Conservation (phyloP, 805 yeast species). For the Pichia manshurica region DNA sequence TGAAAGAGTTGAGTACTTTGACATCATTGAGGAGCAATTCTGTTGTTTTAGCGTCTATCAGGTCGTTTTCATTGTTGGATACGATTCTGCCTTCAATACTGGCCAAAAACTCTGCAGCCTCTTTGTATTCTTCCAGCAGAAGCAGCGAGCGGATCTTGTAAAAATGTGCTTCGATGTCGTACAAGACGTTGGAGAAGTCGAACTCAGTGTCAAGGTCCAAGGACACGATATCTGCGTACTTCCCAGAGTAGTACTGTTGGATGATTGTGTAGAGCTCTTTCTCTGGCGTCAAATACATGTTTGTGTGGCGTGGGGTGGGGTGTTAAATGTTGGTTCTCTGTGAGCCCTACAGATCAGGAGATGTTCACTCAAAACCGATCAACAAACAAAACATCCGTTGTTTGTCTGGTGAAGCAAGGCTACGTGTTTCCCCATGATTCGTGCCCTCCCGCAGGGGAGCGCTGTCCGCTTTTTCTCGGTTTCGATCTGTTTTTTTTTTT, state of each 20-base stretch:
- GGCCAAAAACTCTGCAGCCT: not conserved
- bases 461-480: no score
- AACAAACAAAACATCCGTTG: no score
- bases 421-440: no score
- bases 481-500: no score
- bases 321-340: no score
- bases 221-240: conserved; percentile 18
- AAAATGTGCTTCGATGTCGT: conserved; percentile 23
- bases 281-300: conserved; percentile 20
- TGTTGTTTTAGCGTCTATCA: conserved; percentile 8
- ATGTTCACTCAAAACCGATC: not conserved
- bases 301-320: not conserved
- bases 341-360: no score
- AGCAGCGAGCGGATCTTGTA: conserved; percentile 21
- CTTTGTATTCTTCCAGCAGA: not conserved
- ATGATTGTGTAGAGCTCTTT: conserved; percentile 27
- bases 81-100: not conserved
- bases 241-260: conserved; percentile 27
- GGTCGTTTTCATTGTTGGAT: not conserved
- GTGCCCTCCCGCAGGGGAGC: no score
- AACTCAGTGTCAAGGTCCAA: conserved; percentile 21
- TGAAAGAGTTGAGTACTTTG: conserved; percentile 1
- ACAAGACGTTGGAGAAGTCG: conserved; percentile 23
- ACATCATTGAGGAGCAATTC: conserved; percentile 3
- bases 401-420: no score